These are phyloP conservation scores for Podospora pseudocomata DNA, from an alignment of 495 filamentous ascomycete genomes.

Conservation along the genomic window DNA sequence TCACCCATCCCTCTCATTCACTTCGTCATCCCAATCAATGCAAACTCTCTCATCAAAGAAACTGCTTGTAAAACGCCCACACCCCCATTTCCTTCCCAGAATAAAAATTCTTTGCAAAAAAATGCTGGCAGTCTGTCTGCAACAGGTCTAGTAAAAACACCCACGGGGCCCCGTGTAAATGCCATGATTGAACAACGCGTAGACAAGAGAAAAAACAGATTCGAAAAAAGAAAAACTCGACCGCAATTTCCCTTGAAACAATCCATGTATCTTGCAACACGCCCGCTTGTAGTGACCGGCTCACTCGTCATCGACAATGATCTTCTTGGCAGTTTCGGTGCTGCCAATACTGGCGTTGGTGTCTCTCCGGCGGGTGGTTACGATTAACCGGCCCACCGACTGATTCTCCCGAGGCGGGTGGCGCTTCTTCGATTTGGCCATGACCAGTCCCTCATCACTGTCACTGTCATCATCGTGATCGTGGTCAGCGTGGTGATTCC, in stretches of 20 bases:
- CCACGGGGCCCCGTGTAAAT: neutral
- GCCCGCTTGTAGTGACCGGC: neutral
- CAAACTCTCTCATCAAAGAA: neutral
- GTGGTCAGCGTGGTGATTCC: constrained; percentile 14
- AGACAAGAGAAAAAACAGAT: constrained; percentile 2
- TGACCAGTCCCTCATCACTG: constrained; percentile 52
- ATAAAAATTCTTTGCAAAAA: constrained; percentile 2
- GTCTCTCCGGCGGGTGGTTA: constrained; percentile 41
- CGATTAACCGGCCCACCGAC: constrained; percentile 32
- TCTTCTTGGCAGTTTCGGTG: constrained; percentile 56
- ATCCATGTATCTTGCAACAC: constrained; percentile 3
- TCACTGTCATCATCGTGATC: constrained; percentile 55
- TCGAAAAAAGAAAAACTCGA: constrained; percentile 3
- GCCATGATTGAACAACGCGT: constrained; percentile 5
- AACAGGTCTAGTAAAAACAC: constrained; percentile 1
- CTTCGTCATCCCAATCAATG: constrained; percentile 3
- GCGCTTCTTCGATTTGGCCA: constrained; percentile 43
- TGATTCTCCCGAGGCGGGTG: constrained; percentile 23
- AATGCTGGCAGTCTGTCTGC: constrained; percentile 14
- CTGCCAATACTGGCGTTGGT: constrained; percentile 52
- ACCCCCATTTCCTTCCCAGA: neutral
- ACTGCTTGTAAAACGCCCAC: neutral
- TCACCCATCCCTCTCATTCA: neutral
- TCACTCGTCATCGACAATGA: constrained; percentile 38
- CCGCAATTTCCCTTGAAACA: neutral